A percentile compares a stretch with the other conserved stretches of the same genome.
These are phyloP conservation scores for Backusella liffmaniae DNA, from an alignment of 192 early-diverging fungal genomes.

Conservation along the genomic window DNA sequence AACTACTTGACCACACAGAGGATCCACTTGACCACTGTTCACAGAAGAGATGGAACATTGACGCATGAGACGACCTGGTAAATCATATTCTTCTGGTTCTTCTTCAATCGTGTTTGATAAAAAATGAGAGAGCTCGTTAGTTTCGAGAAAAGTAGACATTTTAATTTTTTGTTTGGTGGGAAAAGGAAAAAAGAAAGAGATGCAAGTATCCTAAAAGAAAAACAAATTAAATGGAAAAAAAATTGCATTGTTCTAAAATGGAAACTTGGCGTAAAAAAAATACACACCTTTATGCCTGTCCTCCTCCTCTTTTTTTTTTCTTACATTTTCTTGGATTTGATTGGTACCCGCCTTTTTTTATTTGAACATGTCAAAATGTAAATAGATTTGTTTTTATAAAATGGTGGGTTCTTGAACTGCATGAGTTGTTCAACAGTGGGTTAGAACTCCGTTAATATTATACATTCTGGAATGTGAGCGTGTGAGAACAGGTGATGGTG, in stretches of 20 bases:
- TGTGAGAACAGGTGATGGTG: slow-evolving; percentile 7
- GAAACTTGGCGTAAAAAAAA: slow-evolving; percentile 7
- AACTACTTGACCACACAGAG: slow-evolving; percentile 18
- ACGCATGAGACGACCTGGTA: neutral
- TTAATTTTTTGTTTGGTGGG: neutral
- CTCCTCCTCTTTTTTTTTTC: neutral
- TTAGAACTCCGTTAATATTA: neutral
- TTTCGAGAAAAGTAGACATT: slow-evolving; percentile 7
- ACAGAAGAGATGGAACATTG: slow-evolving; percentile 1
- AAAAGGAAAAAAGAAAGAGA: neutral
- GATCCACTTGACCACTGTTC: neutral
- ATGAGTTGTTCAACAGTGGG: neutral
- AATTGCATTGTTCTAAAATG: neutral
- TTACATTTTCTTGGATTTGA: neutral
- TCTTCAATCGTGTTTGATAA: slow-evolving; percentile 6
- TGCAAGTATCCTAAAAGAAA: slow-evolving; percentile 2
- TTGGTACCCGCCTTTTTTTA: neutral
- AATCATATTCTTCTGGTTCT: neutral
- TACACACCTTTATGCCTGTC: neutral
- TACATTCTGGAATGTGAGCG: slow-evolving; percentile 7
- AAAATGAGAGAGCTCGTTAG: neutral
- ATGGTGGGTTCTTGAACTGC: neutral
- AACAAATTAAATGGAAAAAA: neutral
- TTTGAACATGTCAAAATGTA: neutral
- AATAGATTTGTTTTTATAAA: neutral